A percentile compares a stretch with the other conserved stretches of the same genome.
Conservation (phyloP, 139 green algal genomes). For the Chlamydomonas asymmetrica region DNA sequence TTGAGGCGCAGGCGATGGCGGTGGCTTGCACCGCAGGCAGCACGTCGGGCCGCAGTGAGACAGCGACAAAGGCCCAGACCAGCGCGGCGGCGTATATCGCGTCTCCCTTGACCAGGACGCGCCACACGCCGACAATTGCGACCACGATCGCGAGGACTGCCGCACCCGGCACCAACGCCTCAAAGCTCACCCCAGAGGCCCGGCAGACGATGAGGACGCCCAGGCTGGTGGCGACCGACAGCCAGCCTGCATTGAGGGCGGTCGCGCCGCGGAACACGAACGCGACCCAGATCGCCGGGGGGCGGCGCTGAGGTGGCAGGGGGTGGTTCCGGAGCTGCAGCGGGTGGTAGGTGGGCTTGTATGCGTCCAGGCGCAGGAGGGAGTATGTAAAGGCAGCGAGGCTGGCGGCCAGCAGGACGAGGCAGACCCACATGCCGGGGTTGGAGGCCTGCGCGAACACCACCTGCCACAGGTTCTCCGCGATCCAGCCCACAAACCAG, state of each 20-base stretch:
- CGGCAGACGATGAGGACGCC: constrained; percentile 55
- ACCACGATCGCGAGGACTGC: constrained; percentile 38
- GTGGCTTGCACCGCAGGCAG: not conserved
- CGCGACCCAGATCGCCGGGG: too few relatives aligned
- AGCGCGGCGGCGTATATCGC: constrained; percentile 61
- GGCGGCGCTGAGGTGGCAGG: not conserved
- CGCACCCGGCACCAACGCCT: constrained; percentile 27
- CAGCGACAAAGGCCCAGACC: constrained; percentile 45
- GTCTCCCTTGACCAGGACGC: constrained; percentile 27
- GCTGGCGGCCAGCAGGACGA: constrained; percentile 43
- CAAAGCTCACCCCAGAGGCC: constrained; percentile 9
- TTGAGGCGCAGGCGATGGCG: not conserved
- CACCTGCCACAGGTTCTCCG: constrained; percentile 58
- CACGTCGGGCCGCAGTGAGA: not conserved
- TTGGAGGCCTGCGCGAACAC: constrained; percentile 47
- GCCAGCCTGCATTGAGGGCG: constrained; percentile 69
- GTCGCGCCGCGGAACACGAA: too few relatives aligned
- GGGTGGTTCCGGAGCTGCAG: not conserved
- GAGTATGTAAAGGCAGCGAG: constrained; percentile 26
- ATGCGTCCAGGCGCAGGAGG: constrained; percentile 41
- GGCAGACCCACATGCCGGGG: constrained; percentile 43
- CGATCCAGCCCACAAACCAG: constrained; percentile 61
- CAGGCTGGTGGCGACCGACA: constrained; percentile 59
- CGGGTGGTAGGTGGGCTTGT: too few relatives aligned
- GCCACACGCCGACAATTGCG: constrained; percentile 21